Base-by-base conservation (phyloP, 2,329 filamentous ascomycete species). In the Huntiella bhutanensis region DNA sequence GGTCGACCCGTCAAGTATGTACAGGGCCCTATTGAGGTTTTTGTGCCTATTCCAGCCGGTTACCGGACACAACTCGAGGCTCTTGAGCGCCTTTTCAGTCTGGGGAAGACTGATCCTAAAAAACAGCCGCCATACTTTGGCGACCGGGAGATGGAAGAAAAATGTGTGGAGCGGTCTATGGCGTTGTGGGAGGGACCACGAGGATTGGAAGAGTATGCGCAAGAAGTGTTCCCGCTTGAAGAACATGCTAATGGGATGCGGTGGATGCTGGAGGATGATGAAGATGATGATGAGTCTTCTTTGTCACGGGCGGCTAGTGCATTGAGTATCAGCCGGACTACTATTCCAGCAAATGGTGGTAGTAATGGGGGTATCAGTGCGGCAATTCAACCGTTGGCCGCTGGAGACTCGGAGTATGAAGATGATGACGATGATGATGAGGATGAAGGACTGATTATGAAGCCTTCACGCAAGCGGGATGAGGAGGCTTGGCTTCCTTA, bases 181-280 rank as follows among this genome's bases (percentile, higher is more conserved):
- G 72, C 80, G 54, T 65, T 98, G 17, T 96, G 91, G 91, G 84
- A 93, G 58, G 91, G 86, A 3, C 85, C 85, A 53, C 72, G 91
- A 46, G 82, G 84, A 28, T 72, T 96, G 54, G 86, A 95, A 58
- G 91, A 96, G 62, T 98, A 96, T 59, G 88, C 88, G 1, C 72
- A 82, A 42, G 91, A 96, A 59, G 86, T 92, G 22, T 96, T 96
- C 56, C 84, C 85, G 0, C 71, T 95, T 10, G 91, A 98, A 61
- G 91, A 98, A 63, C 81, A 87, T 54, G 85, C 86, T 32, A 96
- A 96, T 59, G 88, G 88, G 4, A 65, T 91, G 57, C 84, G 81
- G 12, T 98, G 91, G 91, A 96, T 95, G 88, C 58, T 71, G 38
- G 69, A 72, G 4, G 17, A 19, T 4, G 17, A 19, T 19, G 17